Evolutionary conservation across 148 eudicot genomes (phyloP).

Genomic region (Euryodendron excelsum): DNA sequence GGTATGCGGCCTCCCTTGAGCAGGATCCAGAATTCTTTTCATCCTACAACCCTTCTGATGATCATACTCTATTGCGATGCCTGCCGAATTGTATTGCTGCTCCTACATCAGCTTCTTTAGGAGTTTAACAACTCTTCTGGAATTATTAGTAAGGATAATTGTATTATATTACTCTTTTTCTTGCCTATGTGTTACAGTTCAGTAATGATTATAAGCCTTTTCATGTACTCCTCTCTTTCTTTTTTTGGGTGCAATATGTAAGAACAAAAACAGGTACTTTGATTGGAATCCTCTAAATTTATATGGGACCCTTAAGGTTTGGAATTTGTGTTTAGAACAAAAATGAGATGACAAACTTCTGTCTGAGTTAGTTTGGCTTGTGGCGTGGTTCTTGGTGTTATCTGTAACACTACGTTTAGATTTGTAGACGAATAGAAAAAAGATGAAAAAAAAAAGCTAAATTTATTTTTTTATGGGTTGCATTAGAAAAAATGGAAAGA

Average conservation of each 20-base stretch:
- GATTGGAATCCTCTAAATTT: slow-evolving; percentile 1
- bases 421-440: no score
- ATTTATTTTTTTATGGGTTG: no score
- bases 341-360: not conserved
- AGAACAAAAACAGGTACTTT: not conserved
- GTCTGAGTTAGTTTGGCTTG: no score
- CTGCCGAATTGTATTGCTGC: slow-evolving; percentile 47
- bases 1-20: slow-evolving; percentile 49
- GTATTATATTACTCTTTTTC: slow-evolving; percentile 10
- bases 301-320: not conserved
- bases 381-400: no score
- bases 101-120: slow-evolving; percentile 20
- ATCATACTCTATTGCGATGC: slow-evolving; percentile 36
- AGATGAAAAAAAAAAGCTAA: no score
- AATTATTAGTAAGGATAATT: slow-evolving; percentile 9
- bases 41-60: slow-evolving; percentile 37
- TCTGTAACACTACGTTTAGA: no score
- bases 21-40: slow-evolving; percentile 68
- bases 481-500: no score
- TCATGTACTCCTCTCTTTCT: not conserved
- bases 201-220: not conserved
- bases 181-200: not conserved
- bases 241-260: not conserved
- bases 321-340: not conserved
- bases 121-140: slow-evolving; percentile 14